Percentiles rank a stretch among this genome's conserved stretches.
Conservation (phyloP, 2,329 filamentous ascomycete species). For the Pseudocercospora fuligena region DNA sequence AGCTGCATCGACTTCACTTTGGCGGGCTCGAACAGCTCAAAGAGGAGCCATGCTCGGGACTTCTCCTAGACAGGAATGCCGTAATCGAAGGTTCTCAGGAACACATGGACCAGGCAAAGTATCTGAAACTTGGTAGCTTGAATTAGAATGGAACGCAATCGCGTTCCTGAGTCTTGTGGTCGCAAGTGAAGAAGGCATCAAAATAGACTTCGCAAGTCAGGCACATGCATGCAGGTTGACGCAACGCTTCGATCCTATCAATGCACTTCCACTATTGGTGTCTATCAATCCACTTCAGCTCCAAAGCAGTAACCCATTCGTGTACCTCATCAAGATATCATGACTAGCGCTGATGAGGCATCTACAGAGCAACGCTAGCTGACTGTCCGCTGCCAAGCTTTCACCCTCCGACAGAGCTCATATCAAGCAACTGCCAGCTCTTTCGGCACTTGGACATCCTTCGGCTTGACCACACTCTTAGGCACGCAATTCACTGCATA, state of each 20-base stretch:
- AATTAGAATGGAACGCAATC: background rate
- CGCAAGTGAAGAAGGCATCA: background rate
- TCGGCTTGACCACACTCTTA: background rate
- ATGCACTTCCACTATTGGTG: background rate
- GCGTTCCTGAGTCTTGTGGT: background rate
- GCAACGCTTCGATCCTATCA: background rate
- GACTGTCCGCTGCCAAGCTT: constrained; percentile 2
- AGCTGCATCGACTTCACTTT: constrained; percentile 65
- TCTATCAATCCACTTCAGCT: too few relatives aligned
- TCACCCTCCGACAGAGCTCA: background rate
- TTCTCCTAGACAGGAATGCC: background rate
- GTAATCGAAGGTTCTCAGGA: background rate
- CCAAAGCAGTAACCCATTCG: too few relatives aligned
- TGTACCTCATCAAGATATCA: too few relatives aligned
- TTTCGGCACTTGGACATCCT: background rate
- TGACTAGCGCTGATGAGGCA: too few relatives aligned
- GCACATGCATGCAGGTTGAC: background rate
- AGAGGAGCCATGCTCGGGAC: constrained; percentile 23
- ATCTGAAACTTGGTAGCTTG: background rate
- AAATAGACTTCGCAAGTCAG: background rate
- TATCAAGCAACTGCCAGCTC: background rate
- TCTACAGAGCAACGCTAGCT: background rate
- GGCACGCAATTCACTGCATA: too few relatives aligned
- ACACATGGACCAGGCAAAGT: background rate
- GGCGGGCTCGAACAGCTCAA: constrained; percentile 31